A percentile compares a stretch with the other conserved stretches of the same genome.
phyloP scores from a whole-genome alignment of 225 moss, liverwort and hornwort species.

The Straminergon stramineum region DNA sequence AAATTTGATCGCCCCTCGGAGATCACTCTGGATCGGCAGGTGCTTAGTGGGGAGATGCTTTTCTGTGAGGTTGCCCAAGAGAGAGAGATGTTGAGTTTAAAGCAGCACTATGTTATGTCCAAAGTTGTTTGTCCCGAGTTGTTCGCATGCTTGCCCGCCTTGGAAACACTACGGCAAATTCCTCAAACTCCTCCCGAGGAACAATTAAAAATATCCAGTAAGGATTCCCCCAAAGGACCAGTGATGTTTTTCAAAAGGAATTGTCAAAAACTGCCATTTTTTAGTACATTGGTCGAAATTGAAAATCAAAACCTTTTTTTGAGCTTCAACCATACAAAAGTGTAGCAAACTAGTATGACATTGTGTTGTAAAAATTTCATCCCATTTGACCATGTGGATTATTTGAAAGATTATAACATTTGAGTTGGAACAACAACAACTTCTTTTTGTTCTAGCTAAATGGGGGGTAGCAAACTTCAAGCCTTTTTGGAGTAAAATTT shows the following conservation, averaged over 20 bases:
- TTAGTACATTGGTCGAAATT: neutral
- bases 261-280: neutral
- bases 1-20: no score
- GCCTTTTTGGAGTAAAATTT: neutral
- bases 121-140: no score
- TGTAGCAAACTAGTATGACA: neutral
- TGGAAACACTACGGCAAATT: no score
- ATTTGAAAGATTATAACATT: neutral
- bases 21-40: no score
- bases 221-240: fast-evolving
- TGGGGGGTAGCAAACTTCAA: fast-evolving
- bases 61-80: no score
- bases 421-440: neutral
- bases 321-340: fast-evolving
- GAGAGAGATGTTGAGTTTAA: no score
- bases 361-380: neutral
- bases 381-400: neutral
- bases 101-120: no score
- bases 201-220: no score
- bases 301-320: neutral
- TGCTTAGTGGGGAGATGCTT: no score
- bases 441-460: neutral
- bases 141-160: no score
- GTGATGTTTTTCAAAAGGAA: neutral
- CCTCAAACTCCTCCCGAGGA: no score